A percentile compares a stretch with the other conserved stretches of the same genome.
Conservation (phyloP, 495 filamentous ascomycete genomes). For the Alectoria sarmentosa region DNA sequence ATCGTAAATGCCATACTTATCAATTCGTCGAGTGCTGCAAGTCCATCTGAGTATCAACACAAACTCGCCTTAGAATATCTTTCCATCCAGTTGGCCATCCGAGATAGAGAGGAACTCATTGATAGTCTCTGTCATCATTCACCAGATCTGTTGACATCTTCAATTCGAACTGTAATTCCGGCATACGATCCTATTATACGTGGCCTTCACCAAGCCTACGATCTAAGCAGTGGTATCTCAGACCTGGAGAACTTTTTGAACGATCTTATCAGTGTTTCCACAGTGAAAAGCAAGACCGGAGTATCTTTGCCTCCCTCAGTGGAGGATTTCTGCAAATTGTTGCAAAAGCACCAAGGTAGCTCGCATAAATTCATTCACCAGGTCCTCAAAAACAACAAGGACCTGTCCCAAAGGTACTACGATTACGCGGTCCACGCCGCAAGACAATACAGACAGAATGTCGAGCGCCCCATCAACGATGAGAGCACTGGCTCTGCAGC, state of each 20-base stretch:
- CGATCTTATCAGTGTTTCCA: conserved; percentile 48
- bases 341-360: conserved; percentile 46
- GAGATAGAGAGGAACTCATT: conserved; percentile 54
- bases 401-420: conserved; percentile 45
- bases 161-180: conserved; percentile 46
- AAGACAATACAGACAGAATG: conserved; percentile 33
- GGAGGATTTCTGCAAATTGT: conserved; percentile 52
- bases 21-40: conserved; percentile 7
- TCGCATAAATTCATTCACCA: conserved; percentile 57
- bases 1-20: conserved; percentile 48
- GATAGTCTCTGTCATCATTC: conserved; percentile 47
- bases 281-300: conserved; percentile 25
- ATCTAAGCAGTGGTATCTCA: conserved; percentile 51
- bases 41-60: conserved; percentile 45
- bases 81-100: conserved; percentile 47
- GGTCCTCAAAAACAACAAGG: conserved; percentile 52
- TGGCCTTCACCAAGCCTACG: conserved; percentile 53
- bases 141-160: conserved; percentile 54
- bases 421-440: conserved; percentile 37
- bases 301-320: conserved; percentile 40
- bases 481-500: conserved; percentile 20
- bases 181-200: conserved; percentile 63
- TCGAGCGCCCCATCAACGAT: not conserved
- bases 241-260: conserved; percentile 51
- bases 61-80: conserved; percentile 51